Evolutionary conservation across 2,329 filamentous ascomycete genomes (phyloP).

Genomic region (Fusarium buharicum): DNA sequence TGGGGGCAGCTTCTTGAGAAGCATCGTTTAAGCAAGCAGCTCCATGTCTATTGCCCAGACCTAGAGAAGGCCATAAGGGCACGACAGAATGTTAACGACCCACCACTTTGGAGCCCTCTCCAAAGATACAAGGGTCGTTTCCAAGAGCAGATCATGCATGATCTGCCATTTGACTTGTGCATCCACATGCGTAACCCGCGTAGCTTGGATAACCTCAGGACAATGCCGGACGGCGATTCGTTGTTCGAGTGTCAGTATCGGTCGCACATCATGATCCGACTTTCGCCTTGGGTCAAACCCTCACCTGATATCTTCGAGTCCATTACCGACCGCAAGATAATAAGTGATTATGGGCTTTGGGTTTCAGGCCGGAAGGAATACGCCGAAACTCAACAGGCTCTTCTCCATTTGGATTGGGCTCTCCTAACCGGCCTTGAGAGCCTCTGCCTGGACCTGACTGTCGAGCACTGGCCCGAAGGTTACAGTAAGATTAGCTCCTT

Average conservation of each 20-base stretch:
- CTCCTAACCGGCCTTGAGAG: conserved; percentile 20
- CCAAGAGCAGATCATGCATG: neutral
- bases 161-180: neutral
- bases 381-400: neutral
- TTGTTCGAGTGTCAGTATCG: conserved; percentile 10
- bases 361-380: neutral
- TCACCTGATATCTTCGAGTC: too few relatives aligned
- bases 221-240: neutral
- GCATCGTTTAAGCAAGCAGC: neutral
- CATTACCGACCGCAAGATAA: too few relatives aligned
- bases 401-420: conserved; percentile 13
- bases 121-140: too few relatives aligned
- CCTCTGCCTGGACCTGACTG: conserved; percentile 25
- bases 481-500: too few relatives aligned
- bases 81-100: too few relatives aligned
- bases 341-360: neutral
- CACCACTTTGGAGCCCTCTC: too few relatives aligned
- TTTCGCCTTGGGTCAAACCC: neutral
- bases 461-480: too few relatives aligned
- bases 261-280: conserved; percentile 21
- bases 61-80: too few relatives aligned
- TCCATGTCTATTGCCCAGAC: conserved; percentile 18
- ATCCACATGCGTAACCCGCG: neutral
- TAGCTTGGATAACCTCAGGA: neutral
- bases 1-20: conserved; percentile 9